phyloP scores from a whole-genome alignment of 129 eudicot species.

The Escallonia rubra region DNA sequence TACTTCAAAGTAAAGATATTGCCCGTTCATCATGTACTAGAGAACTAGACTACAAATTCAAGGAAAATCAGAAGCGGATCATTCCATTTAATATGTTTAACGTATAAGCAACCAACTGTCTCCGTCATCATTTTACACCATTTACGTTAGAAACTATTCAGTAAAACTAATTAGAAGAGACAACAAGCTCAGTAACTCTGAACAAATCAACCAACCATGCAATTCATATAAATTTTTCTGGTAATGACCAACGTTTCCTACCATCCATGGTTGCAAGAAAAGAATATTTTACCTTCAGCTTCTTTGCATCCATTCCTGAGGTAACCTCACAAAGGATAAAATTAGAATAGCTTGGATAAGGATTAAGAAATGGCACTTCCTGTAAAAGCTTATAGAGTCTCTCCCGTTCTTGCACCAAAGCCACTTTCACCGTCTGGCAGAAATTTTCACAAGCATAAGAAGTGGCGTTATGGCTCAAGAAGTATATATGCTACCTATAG shows the following conservation, averaged over 20 bases:
- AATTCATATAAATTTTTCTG: not conserved
- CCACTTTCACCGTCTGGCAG: slow-evolving; percentile 79
- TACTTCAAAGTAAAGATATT: no score
- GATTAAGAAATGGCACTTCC: slow-evolving; percentile 87
- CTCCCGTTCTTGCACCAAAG: slow-evolving; percentile 87
- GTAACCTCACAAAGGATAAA: slow-evolving; percentile 95
- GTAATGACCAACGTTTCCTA: not conserved
- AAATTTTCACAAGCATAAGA: slow-evolving; percentile 11
- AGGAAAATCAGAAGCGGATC: no score
- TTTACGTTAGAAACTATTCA: no score
- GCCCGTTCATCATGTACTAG: no score
- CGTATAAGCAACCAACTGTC: no score
- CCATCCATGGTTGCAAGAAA: not conserved
- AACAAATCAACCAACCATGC: slow-evolving; percentile 2
- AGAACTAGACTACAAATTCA: no score
- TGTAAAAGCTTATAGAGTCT: slow-evolving; percentile 70
- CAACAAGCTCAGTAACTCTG: not conserved
- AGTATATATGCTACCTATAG: not conserved
- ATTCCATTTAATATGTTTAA: no score
- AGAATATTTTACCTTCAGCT: slow-evolving; percentile 65
- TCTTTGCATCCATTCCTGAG: slow-evolving; percentile 90
- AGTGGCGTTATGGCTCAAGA: not conserved
- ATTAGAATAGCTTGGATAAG: slow-evolving; percentile 92
- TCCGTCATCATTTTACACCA: no score
- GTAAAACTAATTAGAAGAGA: no score